phyloP scores from a whole-genome alignment of 331 rosid species.

The Arachis monticola region DNA sequence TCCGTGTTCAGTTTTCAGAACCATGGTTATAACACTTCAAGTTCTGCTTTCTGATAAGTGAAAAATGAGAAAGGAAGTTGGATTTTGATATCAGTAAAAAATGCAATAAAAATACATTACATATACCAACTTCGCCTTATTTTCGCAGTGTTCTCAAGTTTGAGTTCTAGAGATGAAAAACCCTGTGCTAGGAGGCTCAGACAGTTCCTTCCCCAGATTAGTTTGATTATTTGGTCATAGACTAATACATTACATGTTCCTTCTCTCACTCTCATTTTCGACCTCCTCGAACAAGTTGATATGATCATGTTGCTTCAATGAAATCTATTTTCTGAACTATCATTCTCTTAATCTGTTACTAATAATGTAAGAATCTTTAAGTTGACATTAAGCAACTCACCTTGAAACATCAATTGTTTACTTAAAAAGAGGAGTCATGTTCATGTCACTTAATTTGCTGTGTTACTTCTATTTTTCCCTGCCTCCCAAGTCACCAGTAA shows the following conservation, averaged over 20 bases:
- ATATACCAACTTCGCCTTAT: too few species aligned
- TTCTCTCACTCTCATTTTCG: slow-evolving; percentile 4
- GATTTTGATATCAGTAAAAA: not conserved
- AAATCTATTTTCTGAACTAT: slow-evolving; percentile 19
- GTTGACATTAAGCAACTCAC: not conserved
- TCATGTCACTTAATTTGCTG: not conserved
- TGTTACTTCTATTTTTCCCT: slow-evolving; percentile 3
- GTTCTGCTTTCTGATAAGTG: slow-evolving; percentile 18
- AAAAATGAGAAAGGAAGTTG: slow-evolving; percentile 3
- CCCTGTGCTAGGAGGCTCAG: too few species aligned
- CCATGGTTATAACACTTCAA: not conserved
- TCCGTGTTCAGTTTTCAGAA: too few species aligned
- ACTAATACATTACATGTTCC: not conserved
- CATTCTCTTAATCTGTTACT: slow-evolving; percentile 9
- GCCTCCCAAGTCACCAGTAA: slow-evolving; percentile 8
- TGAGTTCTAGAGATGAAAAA: too few species aligned
- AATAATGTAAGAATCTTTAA: slow-evolving; percentile 1
- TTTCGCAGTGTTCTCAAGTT: too few species aligned
- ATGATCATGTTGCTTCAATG: slow-evolving; percentile 19
- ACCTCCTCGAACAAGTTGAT: slow-evolving; percentile 4
- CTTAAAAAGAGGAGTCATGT: not conserved
- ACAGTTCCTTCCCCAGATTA: too few species aligned
- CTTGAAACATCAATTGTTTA: slow-evolving; percentile 20
- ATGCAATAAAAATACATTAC: not conserved
- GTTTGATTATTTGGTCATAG: too few species aligned